These are phyloP conservation scores for Aspergillus hortae DNA, from an alignment of 2,329 filamentous ascomycete species.

Conservation along the genomic window DNA sequence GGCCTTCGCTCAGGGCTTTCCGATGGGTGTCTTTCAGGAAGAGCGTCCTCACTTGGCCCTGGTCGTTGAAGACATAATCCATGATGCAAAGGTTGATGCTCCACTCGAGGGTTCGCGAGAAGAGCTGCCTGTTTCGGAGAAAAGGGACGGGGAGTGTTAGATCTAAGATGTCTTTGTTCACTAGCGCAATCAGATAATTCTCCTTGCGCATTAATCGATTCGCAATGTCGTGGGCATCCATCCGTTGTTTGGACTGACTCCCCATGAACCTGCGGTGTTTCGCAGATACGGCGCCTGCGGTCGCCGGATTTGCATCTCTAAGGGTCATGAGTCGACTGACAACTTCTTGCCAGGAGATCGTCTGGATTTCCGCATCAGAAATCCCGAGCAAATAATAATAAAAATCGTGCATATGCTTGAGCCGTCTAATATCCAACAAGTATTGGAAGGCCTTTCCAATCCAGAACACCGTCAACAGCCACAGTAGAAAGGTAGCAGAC, in stretches of 20 bases:
- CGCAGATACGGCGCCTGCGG: constrained; percentile 60
- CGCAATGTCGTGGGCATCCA: constrained; percentile 95
- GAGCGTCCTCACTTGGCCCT: constrained; percentile 79
- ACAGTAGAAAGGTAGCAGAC: constrained; percentile 72
- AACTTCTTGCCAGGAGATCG: constrained; percentile 88
- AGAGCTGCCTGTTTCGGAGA: constrained; percentile 71
- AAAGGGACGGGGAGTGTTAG: constrained; percentile 84
- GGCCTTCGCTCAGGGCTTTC: constrained; percentile 69
- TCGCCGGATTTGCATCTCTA: constrained; percentile 81
- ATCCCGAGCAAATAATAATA: constrained; percentile 79
- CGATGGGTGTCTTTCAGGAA: constrained; percentile 83
- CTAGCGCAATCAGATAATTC: constrained; percentile 93
- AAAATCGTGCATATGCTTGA: constrained; percentile 79
- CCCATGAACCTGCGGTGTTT: constrained; percentile 63
- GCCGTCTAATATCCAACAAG: constrained; percentile 66
- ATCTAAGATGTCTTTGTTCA: constrained; percentile 94
- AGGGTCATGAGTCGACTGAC: constrained; percentile 81
- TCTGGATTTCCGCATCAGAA: constrained; percentile 83
- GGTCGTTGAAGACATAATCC: constrained; percentile 88
- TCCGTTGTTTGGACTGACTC: constrained; percentile 84
- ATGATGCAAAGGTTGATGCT: constrained; percentile 85
- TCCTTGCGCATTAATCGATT: constrained; percentile 95
- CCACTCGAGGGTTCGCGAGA: constrained; percentile 89
- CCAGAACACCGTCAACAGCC: constrained; percentile 83
- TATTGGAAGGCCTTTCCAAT: constrained; percentile 75